These are phyloP conservation scores for Pyrus communis DNA, from an alignment of 306 rosid genomes.

Conservation along the genomic window DNA sequence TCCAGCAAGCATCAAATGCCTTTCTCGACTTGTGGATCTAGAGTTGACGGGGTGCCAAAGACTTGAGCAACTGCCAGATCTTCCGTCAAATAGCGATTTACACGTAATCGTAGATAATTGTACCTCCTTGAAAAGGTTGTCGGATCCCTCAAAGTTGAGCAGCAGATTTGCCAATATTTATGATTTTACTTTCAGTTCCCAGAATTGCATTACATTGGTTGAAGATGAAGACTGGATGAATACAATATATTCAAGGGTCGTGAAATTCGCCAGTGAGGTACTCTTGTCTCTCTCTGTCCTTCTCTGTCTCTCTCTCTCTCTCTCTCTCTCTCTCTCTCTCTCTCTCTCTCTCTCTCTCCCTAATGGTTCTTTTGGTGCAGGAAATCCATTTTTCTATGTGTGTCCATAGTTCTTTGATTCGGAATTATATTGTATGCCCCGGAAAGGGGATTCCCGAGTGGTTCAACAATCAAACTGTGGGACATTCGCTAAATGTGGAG, in stretches of 20 bases:
- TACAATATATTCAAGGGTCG: background rate
- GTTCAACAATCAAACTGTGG: background rate
- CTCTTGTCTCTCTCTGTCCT: background rate
- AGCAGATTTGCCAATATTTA: background rate
- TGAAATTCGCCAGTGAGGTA: background rate
- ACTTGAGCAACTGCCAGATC: background rate
- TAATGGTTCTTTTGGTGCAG: too few relatives aligned
- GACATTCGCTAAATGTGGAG: background rate
- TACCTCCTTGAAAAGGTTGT: background rate
- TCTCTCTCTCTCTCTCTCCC: too few relatives aligned
- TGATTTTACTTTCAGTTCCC: background rate
- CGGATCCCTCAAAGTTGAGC: background rate
- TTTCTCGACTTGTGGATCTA: background rate
- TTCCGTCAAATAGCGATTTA: background rate
- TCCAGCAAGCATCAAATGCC: constrained; percentile 5
- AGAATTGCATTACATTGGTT: constrained; percentile 5
- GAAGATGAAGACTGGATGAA: background rate
- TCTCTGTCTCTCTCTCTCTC: too few relatives aligned
- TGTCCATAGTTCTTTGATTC: too few relatives aligned
- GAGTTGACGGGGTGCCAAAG: background rate
- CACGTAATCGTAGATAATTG: background rate
- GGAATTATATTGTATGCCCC: too few relatives aligned
- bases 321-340: too few relatives aligned
- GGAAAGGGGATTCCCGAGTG: too few relatives aligned
- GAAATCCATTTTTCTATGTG: too few relatives aligned